These are phyloP conservation scores for Tolypocladium endophyticum DNA, from an alignment of 2,329 filamentous ascomycete species.

Conservation along the genomic window DNA sequence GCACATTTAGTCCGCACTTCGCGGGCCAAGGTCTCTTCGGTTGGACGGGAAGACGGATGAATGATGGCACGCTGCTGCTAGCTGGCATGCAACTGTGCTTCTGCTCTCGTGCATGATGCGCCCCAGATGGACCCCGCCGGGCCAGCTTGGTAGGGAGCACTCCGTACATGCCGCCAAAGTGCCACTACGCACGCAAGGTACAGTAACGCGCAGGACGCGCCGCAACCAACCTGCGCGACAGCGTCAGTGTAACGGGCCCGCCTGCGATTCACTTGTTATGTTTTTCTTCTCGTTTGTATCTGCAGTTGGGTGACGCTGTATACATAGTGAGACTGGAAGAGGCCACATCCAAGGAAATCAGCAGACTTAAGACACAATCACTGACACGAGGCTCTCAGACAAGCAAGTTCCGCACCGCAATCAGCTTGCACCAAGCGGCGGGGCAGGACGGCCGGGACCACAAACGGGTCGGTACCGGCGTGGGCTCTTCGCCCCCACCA, in stretches of 20 bases:
- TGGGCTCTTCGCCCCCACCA: background rate
- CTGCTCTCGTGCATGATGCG: background rate
- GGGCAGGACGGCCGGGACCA: background rate
- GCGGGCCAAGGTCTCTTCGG: background rate
- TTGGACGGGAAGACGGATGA: background rate
- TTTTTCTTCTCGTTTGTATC: background rate
- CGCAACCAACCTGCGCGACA: background rate
- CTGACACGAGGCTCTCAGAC: background rate
- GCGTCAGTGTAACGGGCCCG: background rate
- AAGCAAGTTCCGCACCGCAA: background rate
- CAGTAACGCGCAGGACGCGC: background rate
- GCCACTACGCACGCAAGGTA: background rate
- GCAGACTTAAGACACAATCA: background rate
- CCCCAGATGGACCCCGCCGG: background rate
- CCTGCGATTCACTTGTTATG: background rate
- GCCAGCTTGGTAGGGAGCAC: background rate
- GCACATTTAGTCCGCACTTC: background rate
- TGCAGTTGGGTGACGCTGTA: background rate
- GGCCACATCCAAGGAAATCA: background rate
- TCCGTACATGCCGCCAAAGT: background rate
- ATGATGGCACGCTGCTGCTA: background rate
- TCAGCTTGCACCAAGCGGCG: background rate
- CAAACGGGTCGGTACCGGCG: background rate
- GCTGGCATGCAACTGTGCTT: background rate
- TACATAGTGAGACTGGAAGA: background rate